Percentiles rank a stretch among this genome's conserved stretches.
These are phyloP conservation scores for Phytopythium oedochilum DNA, from an alignment of 352 stramenopile species.

Conservation along the genomic window DNA sequence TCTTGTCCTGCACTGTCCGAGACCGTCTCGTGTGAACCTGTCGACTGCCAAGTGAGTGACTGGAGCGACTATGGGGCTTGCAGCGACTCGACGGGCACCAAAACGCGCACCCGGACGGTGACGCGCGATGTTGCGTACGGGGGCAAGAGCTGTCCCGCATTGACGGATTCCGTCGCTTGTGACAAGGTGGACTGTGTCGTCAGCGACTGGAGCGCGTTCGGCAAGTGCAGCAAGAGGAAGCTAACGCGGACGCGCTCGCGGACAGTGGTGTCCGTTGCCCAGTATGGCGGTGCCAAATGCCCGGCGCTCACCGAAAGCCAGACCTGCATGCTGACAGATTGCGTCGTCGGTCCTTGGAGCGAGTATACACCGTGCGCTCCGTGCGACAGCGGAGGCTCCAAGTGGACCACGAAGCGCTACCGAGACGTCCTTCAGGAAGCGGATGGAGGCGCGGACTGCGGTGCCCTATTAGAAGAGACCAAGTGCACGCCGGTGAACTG, in stretches of 20 bases:
- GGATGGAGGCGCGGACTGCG: conserved; percentile 35
- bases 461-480: conserved; percentile 38
- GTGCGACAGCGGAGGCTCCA: conserved; percentile 1
- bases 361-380: conserved; percentile 37
- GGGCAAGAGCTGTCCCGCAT: conserved; percentile 26
- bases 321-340: conserved; percentile 33
- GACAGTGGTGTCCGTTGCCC: conserved; percentile 21
- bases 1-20: conserved; percentile 35
- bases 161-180: conserved; percentile 33
- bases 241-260: conserved; percentile 35
- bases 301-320: conserved; percentile 23
- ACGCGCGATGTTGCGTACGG: conserved; percentile 19
- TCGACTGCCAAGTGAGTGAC: conserved; percentile 42
- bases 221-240: conserved; percentile 26
- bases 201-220: conserved; percentile 34
- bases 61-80: conserved; percentile 47
- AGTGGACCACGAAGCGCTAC: conserved; percentile 25
- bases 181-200: conserved; percentile 41
- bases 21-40: conserved; percentile 23
- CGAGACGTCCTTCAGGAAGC: conserved; percentile 29
- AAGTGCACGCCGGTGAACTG: conserved; percentile 38
- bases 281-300: conserved; percentile 31
- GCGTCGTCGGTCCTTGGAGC: conserved; percentile 45
- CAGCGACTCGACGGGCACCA: conserved; percentile 25
- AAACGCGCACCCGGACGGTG: conserved; percentile 32